Conservation (phyloP, 2,329 filamentous ascomycete species). For the Zymoseptoria brevis region DNA sequence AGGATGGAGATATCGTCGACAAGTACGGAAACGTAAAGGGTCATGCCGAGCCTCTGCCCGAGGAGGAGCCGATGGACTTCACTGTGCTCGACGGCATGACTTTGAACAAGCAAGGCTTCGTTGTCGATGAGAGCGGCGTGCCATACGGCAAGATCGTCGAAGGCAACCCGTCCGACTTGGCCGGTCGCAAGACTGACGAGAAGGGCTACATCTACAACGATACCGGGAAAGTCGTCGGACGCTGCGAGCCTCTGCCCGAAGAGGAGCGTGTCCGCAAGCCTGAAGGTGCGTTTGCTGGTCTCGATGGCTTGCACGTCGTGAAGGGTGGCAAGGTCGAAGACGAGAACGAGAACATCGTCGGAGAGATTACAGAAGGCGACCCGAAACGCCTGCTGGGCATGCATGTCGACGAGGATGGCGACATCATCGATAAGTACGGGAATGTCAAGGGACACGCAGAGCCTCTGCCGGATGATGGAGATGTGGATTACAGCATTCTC, state of each 20-base stretch:
- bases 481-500: slow-evolving; percentile 45
- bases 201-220: slow-evolving; percentile 51
- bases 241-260: slow-evolving; percentile 51
- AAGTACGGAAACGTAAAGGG: slow-evolving; percentile 59
- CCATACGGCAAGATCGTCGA: slow-evolving; percentile 51
- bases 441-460: slow-evolving; percentile 55
- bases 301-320: slow-evolving; percentile 55
- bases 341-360: slow-evolving; percentile 62
- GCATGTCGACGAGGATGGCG: slow-evolving; percentile 54
- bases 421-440: slow-evolving; percentile 54
- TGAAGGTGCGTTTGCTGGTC: slow-evolving; percentile 62
- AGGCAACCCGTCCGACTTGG: slow-evolving; percentile 49
- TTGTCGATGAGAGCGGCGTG: slow-evolving; percentile 47
- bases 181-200: slow-evolving; percentile 48
- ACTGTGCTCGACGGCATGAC: slow-evolving; percentile 53
- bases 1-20: slow-evolving; percentile 75
- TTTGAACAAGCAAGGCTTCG: slow-evolving; percentile 57
- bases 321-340: slow-evolving; percentile 68
- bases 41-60: slow-evolving; percentile 45
- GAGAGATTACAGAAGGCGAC: slow-evolving; percentile 50
- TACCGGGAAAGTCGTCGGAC: slow-evolving; percentile 49
- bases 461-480: slow-evolving; percentile 40
- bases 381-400: slow-evolving; percentile 52
- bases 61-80: slow-evolving; percentile 43
- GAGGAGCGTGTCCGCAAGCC: slow-evolving; percentile 48